Percentiles rank a stretch among this genome's conserved stretches.
These are phyloP conservation scores for Russula foetens DNA, from an alignment of 768 basidiomycete species.

Conservation along the genomic window DNA sequence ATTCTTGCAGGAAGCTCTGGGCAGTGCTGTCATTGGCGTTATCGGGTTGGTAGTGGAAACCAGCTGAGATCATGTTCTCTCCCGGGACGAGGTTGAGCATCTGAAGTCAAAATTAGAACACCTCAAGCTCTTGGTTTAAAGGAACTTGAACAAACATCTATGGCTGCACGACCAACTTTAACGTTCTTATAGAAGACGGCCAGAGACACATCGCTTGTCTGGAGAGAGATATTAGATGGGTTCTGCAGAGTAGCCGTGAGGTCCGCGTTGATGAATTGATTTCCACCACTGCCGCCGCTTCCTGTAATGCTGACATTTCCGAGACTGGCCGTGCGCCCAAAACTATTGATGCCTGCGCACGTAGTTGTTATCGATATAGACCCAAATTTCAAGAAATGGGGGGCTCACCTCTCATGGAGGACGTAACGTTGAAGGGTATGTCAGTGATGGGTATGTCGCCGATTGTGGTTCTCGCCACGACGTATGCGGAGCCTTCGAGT, in stretches of 20 bases:
- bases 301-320: slow-evolving; percentile 53
- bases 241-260: slow-evolving; percentile 53
- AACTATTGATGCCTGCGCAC: slow-evolving; percentile 46
- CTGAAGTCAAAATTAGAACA: slow-evolving; percentile 26
- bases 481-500: slow-evolving; percentile 49
- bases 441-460: slow-evolving; percentile 59
- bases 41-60: slow-evolving; percentile 62
- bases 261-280: slow-evolving; percentile 49
- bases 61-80: slow-evolving; percentile 40
- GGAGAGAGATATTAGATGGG: slow-evolving; percentile 58
- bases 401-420: slow-evolving; percentile 39
- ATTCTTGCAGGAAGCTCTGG: slow-evolving; percentile 51
- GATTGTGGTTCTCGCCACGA: slow-evolving; percentile 51
- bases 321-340: slow-evolving; percentile 44
- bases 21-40: slow-evolving; percentile 61
- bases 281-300: slow-evolving; percentile 55
- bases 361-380: not conserved
- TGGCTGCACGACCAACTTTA: slow-evolving; percentile 50
- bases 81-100: slow-evolving; percentile 52
- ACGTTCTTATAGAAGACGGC: slow-evolving; percentile 50
- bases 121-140: not conserved
- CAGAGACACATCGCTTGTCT: slow-evolving; percentile 49
- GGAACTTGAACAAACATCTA: slow-evolving; percentile 40
- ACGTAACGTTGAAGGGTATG: slow-evolving; percentile 54
- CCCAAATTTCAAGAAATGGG: not conserved